These are phyloP conservation scores for Rubus parviflorus DNA, from an alignment of 306 rosid species.

Conservation along the genomic window DNA sequence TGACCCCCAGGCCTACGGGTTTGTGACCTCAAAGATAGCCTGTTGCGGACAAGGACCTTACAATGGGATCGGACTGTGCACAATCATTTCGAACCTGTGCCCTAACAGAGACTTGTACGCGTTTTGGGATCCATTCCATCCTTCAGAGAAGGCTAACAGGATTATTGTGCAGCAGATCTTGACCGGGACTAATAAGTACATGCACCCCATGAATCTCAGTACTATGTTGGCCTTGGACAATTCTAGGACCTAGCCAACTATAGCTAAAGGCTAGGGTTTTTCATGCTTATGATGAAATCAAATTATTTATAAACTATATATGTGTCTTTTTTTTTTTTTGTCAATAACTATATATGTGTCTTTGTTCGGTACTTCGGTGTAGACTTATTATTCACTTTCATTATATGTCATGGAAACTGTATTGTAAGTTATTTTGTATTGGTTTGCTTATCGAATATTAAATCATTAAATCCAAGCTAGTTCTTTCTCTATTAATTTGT, in stretches of 20 bases:
- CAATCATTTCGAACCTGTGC: conserved; percentile 58
- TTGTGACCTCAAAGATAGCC: conserved; percentile 57
- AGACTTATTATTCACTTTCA: not conserved
- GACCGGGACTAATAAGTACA: conserved; percentile 49
- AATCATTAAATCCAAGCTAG: conserved; percentile 4
- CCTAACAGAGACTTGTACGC: conserved; percentile 64
- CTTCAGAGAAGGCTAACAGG: conserved; percentile 64
- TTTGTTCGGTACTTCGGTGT: not conserved
- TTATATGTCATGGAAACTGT: not conserved
- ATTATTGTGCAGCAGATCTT: conserved; percentile 60
- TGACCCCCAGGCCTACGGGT: conserved; percentile 62
- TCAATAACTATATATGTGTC: not conserved
- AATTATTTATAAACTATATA: not conserved
- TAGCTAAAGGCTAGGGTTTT: not conserved
- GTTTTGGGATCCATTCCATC: conserved; percentile 88
- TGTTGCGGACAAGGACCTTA: conserved; percentile 84
- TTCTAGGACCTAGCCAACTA: conserved; percentile 23
- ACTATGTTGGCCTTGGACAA: conserved; percentile 61
- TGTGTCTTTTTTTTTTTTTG: too few relatives aligned
- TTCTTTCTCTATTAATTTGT: not conserved
- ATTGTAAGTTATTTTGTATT: not conserved
- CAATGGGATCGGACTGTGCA: conserved; percentile 77
- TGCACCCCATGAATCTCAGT: conserved; percentile 85
- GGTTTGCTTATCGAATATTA: not conserved
- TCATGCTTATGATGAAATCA: not conserved